Evolutionary conservation across 495 filamentous ascomycete species (phyloP).

Genomic region (Aspergillus funiculosus): DNA sequence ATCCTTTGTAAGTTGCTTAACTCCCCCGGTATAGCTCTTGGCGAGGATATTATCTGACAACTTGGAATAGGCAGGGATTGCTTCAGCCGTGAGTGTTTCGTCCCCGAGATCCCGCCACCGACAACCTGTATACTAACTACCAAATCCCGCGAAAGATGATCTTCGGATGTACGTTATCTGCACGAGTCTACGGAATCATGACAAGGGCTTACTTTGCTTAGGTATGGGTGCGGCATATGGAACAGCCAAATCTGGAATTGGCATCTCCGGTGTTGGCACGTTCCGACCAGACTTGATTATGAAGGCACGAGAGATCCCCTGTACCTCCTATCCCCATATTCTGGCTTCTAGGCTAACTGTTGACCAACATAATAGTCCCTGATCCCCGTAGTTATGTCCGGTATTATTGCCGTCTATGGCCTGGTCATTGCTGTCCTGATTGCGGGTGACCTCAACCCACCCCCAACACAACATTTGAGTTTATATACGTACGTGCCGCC

Average conservation of each 20-base stretch:
- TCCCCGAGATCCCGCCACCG: background rate
- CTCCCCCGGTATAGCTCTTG: slow-evolving; percentile 14
- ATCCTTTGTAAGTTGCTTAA: slow-evolving; percentile 70
- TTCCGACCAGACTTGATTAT: slow-evolving; percentile 95
- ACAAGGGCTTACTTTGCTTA: slow-evolving; percentile 30
- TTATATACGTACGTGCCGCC: slow-evolving; percentile 65
- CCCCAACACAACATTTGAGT: slow-evolving; percentile 57
- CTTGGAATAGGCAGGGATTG: slow-evolving; percentile 66
- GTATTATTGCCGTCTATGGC: slow-evolving; percentile 97
- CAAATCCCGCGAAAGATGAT: slow-evolving; percentile 51
- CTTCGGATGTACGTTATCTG: slow-evolving; percentile 73
- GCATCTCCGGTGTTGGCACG: slow-evolving; percentile 88
- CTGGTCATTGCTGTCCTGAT: slow-evolving; percentile 96
- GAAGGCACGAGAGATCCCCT: slow-evolving; percentile 59
- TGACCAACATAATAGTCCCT: slow-evolving; percentile 58
- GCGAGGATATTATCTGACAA: slow-evolving; percentile 32
- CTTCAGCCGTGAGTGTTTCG: slow-evolving; percentile 75
- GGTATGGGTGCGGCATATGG: slow-evolving; percentile 93
- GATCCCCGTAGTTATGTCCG: slow-evolving; percentile 98
- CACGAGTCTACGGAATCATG: slow-evolving; percentile 15
- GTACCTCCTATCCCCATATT: background rate
- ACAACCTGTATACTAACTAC: slow-evolving; percentile 23
- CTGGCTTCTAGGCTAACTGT: slow-evolving; percentile 14
- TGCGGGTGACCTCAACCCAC: slow-evolving; percentile 71
- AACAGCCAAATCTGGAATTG: slow-evolving; percentile 94